Percentiles rank a stretch among this genome's conserved stretches.
Evolutionary conservation across 2,329 filamentous ascomycete species (phyloP).

Genomic region (Colletotrichum paranaense): DNA sequence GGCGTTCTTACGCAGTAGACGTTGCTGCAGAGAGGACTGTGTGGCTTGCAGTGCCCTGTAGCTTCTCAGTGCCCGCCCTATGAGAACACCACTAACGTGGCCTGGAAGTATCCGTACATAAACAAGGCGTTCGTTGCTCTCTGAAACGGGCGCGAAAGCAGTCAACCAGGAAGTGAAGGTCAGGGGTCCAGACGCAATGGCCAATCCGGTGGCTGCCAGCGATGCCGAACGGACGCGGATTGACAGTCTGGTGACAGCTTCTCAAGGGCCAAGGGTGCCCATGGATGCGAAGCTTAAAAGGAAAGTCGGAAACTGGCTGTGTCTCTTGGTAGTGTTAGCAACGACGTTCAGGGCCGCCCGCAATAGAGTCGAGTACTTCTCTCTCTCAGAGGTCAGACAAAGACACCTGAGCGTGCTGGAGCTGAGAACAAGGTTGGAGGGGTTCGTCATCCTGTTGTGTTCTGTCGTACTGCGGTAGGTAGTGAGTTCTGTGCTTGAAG

Average conservation of each 20-base stretch:
- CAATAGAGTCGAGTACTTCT: background rate
- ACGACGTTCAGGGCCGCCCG: background rate
- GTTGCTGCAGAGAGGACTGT: no score
- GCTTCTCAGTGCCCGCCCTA: no score
- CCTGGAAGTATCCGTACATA: background rate
- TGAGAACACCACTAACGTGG: background rate
- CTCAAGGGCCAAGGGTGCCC: background rate
- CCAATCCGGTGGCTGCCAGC: slow-evolving; percentile 13
- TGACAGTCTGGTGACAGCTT: slow-evolving; percentile 16
- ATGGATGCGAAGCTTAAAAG: slow-evolving; percentile 10
- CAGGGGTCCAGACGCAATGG: background rate
- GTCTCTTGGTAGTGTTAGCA: slow-evolving; percentile 28
- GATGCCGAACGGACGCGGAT: slow-evolving; percentile 16
- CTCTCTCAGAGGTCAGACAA: background rate
- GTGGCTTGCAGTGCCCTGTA: background rate
- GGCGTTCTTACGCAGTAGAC: no score
- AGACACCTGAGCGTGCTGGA: background rate
- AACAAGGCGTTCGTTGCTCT: background rate
- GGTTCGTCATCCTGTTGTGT: background rate
- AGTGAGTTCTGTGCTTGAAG: background rate
- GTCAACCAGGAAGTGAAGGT: background rate
- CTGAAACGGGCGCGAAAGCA: background rate
- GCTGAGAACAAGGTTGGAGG: background rate
- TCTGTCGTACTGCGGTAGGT: background rate
- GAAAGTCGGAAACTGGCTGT: slow-evolving; percentile 22